Base-by-base conservation (phyloP, 179 eudicot species). In the Spergularia azorica region DNA sequence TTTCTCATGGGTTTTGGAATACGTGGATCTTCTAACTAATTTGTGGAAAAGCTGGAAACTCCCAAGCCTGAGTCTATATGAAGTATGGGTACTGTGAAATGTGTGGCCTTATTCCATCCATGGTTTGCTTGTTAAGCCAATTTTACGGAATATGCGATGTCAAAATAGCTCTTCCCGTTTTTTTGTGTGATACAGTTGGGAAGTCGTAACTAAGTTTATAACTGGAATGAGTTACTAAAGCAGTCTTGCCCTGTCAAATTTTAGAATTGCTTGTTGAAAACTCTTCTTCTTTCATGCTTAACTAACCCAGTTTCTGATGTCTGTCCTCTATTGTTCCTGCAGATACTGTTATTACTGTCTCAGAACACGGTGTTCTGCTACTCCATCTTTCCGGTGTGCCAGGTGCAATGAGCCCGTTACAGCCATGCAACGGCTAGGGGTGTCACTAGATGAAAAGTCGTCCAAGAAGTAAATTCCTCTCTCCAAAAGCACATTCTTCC, bases 291-390 rank as follows among this genome's bases (percentile, higher is more conserved):
- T 7, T 18, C 15, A 64, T 2, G 38, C 36, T 60, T 55, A 55
- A 21, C 2, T 58, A 12, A 11, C 46, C 46, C 48, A 39, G 18
- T 78, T 18, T 60, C 32, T 67, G 77, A 77, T 51, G 10, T 18
- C 8, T 55, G n/a, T 48, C 2, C 46, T 77, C 36, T 52, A 18
- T 60, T 64, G 32, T 16, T 65, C 71, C 66, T 75, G 81, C 97
- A 95, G 97, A 88, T 95, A 95, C 80, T 95, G 99, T 76, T 95
- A 93, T 80, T 95, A 93, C 80, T 93, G 97, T 82, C 97, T 95
- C 70, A 88, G 90, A 84, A 93, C 99, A 56, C 82, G 95, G 61
- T 90, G 97, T 79, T 87, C 98, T 57, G 91, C 91, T 15, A 9
- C 92, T 74, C 86, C 89, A 43, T 87, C 94, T 39, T 95, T 93